A percentile compares a stretch with the other conserved stretches of the same genome.
Conservation (phyloP, 148 eudicot genomes). For the Camellia sinensis region DNA sequence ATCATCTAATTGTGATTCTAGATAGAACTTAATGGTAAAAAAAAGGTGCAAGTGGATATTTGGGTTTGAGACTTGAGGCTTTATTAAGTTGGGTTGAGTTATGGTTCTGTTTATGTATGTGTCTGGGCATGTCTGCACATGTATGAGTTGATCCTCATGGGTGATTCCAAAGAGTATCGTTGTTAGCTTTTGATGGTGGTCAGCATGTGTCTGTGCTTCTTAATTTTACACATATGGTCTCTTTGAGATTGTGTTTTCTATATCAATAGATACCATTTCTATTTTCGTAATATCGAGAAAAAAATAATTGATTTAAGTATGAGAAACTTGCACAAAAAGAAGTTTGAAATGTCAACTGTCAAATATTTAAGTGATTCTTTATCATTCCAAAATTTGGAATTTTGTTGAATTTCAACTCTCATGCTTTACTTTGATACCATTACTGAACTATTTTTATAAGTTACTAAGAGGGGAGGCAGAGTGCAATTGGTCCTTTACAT, state of each 20-base stretch:
- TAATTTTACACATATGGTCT: not conserved
- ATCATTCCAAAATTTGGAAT: not conserved
- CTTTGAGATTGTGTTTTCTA: not conserved
- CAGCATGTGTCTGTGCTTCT: not conserved
- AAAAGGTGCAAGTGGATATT: not conserved
- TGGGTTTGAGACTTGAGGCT: slow-evolving; percentile 6
- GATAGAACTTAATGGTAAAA: too few species aligned
- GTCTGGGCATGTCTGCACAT: not conserved
- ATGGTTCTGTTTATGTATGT: not conserved
- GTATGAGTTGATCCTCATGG: not conserved
- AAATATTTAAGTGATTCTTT: not conserved
- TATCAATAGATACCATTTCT: not conserved
- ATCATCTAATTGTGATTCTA: not conserved
- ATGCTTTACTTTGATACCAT: not conserved
- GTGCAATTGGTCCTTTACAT: not conserved
- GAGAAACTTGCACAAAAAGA: not conserved
- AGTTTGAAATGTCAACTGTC: not conserved
- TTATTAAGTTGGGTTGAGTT: not conserved
- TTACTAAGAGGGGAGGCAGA: not conserved
- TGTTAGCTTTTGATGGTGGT: not conserved
- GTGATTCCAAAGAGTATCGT: not conserved
- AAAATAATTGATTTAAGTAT: not conserved
- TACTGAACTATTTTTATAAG: not conserved
- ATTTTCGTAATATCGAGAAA: not conserved
- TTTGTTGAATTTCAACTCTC: not conserved